Evolutionary conservation across 2,329 filamentous ascomycete genomes (phyloP).

Genomic region (Cadophora luteo-olivacea): DNA sequence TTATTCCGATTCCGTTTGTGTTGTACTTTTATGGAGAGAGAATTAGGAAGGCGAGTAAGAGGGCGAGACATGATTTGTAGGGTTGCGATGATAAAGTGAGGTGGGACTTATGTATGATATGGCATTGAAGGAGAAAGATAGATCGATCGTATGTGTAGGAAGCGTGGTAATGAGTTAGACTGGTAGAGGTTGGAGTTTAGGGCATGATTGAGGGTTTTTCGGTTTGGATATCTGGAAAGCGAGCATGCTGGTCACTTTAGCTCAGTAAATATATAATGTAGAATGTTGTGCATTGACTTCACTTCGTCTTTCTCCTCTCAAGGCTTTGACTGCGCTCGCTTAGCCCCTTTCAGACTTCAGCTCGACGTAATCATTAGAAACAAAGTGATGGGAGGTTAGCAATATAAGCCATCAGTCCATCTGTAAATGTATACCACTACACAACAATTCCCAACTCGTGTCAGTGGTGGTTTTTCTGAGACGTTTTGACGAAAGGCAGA

Average conservation of each 20-base stretch:
- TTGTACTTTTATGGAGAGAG: constrained; percentile 38
- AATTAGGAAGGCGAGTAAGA: constrained; percentile 35
- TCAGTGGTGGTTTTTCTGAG: too few species aligned
- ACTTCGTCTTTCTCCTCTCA: too few species aligned
- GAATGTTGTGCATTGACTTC: too few species aligned
- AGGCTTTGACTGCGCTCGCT: background rate
- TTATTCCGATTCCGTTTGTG: constrained; percentile 40
- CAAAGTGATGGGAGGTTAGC: background rate
- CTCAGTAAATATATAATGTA: too few species aligned
- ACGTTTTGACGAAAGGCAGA: too few species aligned
- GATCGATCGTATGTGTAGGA: background rate
- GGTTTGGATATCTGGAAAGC: background rate
- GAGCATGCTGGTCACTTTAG: background rate
- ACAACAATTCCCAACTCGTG: constrained; percentile 30
- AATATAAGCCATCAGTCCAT: background rate
- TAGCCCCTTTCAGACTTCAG: background rate
- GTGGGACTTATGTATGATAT: background rate
- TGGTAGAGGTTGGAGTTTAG: background rate
- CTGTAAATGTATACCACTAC: too few species aligned
- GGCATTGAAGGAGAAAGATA: background rate
- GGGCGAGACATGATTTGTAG: constrained; percentile 38
- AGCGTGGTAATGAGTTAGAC: background rate
- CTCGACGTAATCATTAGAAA: background rate
- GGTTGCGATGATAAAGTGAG: background rate
- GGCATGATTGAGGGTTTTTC: background rate